Evolutionary conservation across 257 asterid genomes (phyloP).

Genomic region (Parsonsia alboflavescens): DNA sequence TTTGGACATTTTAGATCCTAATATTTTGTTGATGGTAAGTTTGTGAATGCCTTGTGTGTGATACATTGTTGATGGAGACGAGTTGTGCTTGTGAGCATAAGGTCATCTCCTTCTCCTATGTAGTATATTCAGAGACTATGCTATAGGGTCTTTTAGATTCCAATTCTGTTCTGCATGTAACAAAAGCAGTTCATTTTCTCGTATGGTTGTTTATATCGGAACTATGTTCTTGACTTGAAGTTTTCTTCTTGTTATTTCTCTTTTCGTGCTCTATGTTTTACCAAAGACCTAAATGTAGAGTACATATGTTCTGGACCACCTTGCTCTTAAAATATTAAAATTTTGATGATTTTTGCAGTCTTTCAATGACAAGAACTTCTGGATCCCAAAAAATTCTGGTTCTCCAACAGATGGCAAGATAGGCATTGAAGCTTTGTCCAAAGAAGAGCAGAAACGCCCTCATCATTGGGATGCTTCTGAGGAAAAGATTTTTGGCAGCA

Average conservation of each 20-base stretch:
- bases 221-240: neutral
- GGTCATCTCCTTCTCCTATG: neutral
- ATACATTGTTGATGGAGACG: neutral
- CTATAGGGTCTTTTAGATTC: neutral
- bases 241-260: neutral
- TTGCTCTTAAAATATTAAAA: neutral
- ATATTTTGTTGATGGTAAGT: neutral
- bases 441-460: slow-evolving; percentile 48
- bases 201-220: neutral
- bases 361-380: slow-evolving; percentile 40
- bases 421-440: slow-evolving; percentile 30
- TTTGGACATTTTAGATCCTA: neutral
- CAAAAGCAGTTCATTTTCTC: too few relatives aligned
- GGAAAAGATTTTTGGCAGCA: slow-evolving; percentile 35
- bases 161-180: neutral
- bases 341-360: slow-evolving; percentile 32
- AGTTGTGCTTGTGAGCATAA: neutral
- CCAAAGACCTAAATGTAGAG: neutral
- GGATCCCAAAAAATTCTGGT: slow-evolving; percentile 40
- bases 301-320: neutral
- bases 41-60: neutral
- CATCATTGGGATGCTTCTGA: slow-evolving; percentile 46
- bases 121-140: neutral
- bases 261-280: neutral
- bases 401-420: slow-evolving; percentile 41